Evolutionary conservation across 2,329 filamentous ascomycete species (phyloP).

Genomic region (Fusarium nelsonii): DNA sequence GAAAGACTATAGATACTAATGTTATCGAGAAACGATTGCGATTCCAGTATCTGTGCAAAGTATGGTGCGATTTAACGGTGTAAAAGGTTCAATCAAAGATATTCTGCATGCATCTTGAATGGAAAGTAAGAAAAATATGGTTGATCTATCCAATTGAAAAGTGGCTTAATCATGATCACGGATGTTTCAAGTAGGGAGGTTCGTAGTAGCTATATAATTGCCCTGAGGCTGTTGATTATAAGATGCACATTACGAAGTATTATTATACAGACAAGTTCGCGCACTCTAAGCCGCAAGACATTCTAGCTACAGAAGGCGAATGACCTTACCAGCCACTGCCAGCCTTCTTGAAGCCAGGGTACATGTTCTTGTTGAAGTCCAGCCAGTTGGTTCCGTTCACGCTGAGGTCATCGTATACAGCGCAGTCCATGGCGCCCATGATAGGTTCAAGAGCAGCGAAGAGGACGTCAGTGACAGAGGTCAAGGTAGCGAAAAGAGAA

Average conservation of each 20-base stretch:
- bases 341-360: slow-evolving; percentile 43
- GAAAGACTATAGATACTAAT: not conserved
- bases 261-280: not conserved
- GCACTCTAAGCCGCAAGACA: not conserved
- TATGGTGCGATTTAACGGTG: too few species aligned
- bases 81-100: too few species aligned
- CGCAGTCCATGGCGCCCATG: slow-evolving; percentile 34
- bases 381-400: slow-evolving; percentile 42
- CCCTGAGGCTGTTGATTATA: not conserved
- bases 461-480: slow-evolving; percentile 24
- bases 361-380: slow-evolving; percentile 36
- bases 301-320: not conserved
- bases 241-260: slow-evolving; percentile 2
- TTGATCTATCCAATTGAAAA: too few species aligned
- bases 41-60: too few species aligned
- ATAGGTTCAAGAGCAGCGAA: slow-evolving; percentile 38
- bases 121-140: too few species aligned
- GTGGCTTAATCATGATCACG: too few species aligned
- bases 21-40: too few species aligned
- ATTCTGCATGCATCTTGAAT: too few species aligned
- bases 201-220: not conserved
- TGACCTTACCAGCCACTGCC: slow-evolving; percentile 31
- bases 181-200: too few species aligned
- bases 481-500: slow-evolving; percentile 52
- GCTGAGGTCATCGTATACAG: slow-evolving; percentile 34